phyloP scores from a whole-genome alignment of 768 basidiomycete genomes.

The Fibroporia radiculosa region DNA sequence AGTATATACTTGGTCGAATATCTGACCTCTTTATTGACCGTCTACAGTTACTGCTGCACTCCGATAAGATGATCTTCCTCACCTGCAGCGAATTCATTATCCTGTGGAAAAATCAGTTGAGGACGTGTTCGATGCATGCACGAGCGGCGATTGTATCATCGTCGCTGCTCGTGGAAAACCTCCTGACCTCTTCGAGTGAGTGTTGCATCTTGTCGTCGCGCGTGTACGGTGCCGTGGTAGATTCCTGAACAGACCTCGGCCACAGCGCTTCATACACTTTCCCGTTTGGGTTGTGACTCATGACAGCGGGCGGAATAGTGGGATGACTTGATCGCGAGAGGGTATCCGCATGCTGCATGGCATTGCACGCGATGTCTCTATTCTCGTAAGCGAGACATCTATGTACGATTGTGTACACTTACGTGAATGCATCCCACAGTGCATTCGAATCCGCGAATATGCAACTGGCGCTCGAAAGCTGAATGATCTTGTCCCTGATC shows the following conservation, averaged over 20 bases:
- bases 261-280: conserved; percentile 22
- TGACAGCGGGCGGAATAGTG: no score
- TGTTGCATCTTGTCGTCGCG: background rate
- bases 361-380: no score
- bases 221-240: conserved; percentile 1
- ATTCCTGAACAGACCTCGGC: conserved; percentile 17
- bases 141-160: conserved; percentile 11
- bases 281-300: conserved; percentile 16
- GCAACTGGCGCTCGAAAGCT: no score
- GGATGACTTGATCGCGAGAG: no score
- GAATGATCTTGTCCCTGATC: no score
- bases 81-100: conserved; percentile 17
- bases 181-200: conserved; percentile 16
- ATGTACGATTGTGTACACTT: no score
- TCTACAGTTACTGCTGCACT: conserved; percentile 19
- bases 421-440: no score
- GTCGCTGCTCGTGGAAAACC: conserved; percentile 14
- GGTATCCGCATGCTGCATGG: no score
- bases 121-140: conserved; percentile 16
- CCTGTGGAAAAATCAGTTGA: conserved; percentile 19
- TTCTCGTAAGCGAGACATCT: no score
- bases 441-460: no score
- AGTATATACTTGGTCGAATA: background rate
- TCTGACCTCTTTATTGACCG: background rate
- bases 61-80: conserved; percentile 21